A percentile compares a stretch with the other conserved stretches of the same genome.
Conservation (phyloP, 1,284 basidiomycete genomes). For the Ganoderma sinense region DNA sequence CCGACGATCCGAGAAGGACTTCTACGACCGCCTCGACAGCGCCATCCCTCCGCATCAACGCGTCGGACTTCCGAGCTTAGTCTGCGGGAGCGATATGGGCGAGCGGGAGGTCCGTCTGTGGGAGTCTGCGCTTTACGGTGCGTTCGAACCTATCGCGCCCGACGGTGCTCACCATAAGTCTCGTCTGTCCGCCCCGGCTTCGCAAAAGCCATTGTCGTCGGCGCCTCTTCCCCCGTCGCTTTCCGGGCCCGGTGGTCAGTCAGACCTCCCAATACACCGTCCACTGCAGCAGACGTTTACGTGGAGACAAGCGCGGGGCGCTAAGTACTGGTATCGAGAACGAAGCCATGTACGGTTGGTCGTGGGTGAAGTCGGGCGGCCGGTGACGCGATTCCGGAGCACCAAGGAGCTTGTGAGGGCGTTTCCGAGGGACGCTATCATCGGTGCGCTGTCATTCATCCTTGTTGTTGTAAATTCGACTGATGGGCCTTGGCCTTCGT, state of each 20-base stretch:
- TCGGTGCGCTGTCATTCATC: too few relatives aligned
- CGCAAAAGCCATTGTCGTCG: background rate
- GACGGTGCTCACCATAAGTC: background rate
- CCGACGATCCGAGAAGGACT: constrained; percentile 7
- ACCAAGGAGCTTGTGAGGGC: constrained; percentile 19
- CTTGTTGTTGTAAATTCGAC: too few relatives aligned
- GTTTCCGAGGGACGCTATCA: constrained; percentile 26
- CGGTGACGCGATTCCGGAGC: constrained; percentile 16
- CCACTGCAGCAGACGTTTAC: constrained; percentile 22
- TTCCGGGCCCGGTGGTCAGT: background rate
- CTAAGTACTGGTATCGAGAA: constrained; percentile 10
- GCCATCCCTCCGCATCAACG: background rate
- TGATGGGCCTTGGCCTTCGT: background rate
- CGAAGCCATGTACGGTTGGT: constrained; percentile 30
- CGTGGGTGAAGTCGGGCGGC: constrained; percentile 20
- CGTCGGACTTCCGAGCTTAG: constrained; percentile 4
- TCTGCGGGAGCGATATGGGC: constrained; percentile 18
- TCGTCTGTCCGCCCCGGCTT: background rate
- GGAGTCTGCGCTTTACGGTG: background rate
- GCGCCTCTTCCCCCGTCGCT: background rate
- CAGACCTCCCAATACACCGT: background rate
- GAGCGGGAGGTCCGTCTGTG: constrained; percentile 13
- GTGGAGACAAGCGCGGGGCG: background rate
- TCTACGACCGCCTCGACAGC: constrained; percentile 19
- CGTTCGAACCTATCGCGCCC: background rate